Evolutionary conservation across 352 stramenopile genomes (phyloP), one percentile per base, ranked within the genome.

Genomic region (Thraustochytrium striatum): DNA sequence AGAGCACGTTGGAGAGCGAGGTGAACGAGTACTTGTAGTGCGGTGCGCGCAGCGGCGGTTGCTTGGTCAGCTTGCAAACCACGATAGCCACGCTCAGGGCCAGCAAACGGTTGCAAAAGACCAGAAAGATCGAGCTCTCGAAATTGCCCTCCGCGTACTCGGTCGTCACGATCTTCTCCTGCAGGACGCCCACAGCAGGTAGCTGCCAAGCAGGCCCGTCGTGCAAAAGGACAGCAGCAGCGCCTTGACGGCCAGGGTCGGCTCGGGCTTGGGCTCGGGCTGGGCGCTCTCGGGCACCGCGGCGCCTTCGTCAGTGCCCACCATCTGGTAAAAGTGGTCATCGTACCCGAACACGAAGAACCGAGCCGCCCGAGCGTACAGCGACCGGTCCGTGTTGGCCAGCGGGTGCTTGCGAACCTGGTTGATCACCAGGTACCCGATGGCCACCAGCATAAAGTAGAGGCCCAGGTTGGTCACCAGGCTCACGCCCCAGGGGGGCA

Each of bases 11-110:
- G 11, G 72, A 81, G 16, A 81, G 28, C 11, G 59, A 61, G 11
- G 72, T 79, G 21, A 81, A 81, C 19, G 59, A 81, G 72, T 58
- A 81, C 43, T 79, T 81, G 72, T 79, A 81, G 21, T 61, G 82
- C 3, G 72, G 72, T 38, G 72, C 72, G 8, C 32, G 11, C 21
- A 81, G 7, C 9, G 59, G 21, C 9, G 59, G 36, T 44, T 81
- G 32, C 47, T 81, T 32, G 0, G 70, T 80, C 1, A 72, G 65
- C 28, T 38, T 78, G 52, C 38, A 25, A 1, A 81, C 72, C 16
- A 33, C n/a, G 32, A n/a, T 62, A 13, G 61, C 72, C 35, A 72
- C 43, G 3, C 82, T 30, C 11, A 81, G 72, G 11, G 59, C 70
- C 11, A 80, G 41, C 25, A 61, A 7, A 36, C 70, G 70, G 70